These are phyloP conservation scores for Skeletonema marinoi DNA, from an alignment of 108 stramenopile species.

Conservation along the genomic window DNA sequence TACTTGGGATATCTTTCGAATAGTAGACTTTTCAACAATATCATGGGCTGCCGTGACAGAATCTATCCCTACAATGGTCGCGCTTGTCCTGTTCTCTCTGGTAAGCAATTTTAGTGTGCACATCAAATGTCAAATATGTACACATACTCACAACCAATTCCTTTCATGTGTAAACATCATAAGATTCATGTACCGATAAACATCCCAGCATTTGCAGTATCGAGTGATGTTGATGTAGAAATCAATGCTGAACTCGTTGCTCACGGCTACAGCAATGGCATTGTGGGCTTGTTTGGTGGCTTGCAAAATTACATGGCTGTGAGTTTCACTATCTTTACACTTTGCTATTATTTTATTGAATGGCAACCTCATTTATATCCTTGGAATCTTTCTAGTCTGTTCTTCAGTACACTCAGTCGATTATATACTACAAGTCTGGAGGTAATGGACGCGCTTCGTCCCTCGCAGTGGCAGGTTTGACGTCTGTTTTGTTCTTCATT, in stretches of 20 bases:
- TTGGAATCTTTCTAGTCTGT: no score
- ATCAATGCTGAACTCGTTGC: slow-evolving; percentile 83
- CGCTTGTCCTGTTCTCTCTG: slow-evolving; percentile 67
- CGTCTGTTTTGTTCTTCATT: slow-evolving; percentile 65
- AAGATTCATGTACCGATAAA: slow-evolving; percentile 54
- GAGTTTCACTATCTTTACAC: slow-evolving; percentile 8
- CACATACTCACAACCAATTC: background rate
- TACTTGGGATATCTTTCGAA: slow-evolving; percentile 44
- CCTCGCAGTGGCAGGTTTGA: slow-evolving; percentile 50
- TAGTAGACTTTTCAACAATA: slow-evolving; percentile 44
- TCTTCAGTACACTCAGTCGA: slow-evolving; percentile 30
- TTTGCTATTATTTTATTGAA: no score
- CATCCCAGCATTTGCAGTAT: slow-evolving; percentile 83
- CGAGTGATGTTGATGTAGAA: slow-evolving; percentile 66
- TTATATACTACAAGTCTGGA: slow-evolving; percentile 76
- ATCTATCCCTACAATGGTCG: slow-evolving; percentile 68
- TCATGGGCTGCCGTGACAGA: slow-evolving; percentile 63
- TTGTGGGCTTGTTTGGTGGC: slow-evolving; percentile 65
- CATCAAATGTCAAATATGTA: background rate
- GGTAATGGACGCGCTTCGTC: slow-evolving; percentile 57
- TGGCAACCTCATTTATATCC: no score
- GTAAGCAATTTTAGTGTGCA: slow-evolving; percentile 38
- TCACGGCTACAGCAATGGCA: slow-evolving; percentile 76
- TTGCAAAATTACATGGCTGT: slow-evolving; percentile 84
- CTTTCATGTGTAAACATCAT: background rate